A percentile compares a stretch with the other conserved stretches of the same genome.
Conservation (phyloP, 352 stramenopile genomes). For the Pythium diclinum region DNA sequence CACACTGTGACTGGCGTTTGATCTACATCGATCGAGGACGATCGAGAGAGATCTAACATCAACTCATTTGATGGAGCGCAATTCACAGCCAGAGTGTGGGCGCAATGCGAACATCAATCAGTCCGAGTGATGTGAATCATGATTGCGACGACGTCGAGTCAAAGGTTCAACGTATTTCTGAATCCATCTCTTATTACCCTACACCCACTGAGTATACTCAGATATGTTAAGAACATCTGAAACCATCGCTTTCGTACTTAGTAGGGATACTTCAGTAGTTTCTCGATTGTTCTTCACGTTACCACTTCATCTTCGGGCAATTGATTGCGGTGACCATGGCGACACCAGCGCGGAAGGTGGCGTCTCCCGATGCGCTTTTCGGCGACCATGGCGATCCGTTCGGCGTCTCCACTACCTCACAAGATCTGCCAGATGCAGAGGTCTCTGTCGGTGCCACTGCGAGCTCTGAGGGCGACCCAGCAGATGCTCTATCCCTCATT, state of each 20-base stretch:
- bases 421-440: neutral
- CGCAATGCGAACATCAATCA: neutral
- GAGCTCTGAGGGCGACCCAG: conserved; percentile 15
- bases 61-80: neutral
- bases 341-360: neutral
- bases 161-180: neutral
- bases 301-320: conserved; percentile 21
- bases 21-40: too few relatives aligned
- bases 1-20: neutral
- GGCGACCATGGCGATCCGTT: conserved; percentile 10
- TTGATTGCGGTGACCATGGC: neutral
- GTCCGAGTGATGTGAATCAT: neutral
- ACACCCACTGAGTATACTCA: neutral
- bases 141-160: neutral
- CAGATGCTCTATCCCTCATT: conserved; percentile 24
- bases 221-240: neutral
- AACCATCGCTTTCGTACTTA: conserved; percentile 14
- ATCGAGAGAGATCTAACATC: neutral
- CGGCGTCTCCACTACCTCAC: neutral
- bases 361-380: conserved; percentile 9
- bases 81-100: neutral
- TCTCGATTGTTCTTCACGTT: conserved; percentile 20
- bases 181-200: neutral
- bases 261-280: neutral
- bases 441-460: neutral